Percentiles rank a stretch among this genome's conserved stretches.
phyloP scores from a whole-genome alignment of 1,284 basidiomycete genomes.

The Pyrrhoderma noxium region DNA sequence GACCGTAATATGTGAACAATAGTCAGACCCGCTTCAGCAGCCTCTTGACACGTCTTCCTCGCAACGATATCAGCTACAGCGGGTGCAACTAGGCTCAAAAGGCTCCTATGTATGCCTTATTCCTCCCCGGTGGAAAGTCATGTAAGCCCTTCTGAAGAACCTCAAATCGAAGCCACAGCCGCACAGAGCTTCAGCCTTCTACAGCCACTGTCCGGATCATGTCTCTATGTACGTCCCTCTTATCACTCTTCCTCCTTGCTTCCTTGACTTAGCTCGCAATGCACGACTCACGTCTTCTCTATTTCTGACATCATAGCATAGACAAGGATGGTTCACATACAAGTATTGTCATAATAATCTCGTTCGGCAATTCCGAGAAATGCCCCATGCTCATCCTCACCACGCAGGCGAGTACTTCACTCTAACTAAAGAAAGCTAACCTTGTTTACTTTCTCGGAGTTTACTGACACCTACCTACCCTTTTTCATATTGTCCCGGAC shows the following conservation, averaged over 20 bases:
- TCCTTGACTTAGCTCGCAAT: conserved; percentile 18
- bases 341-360: conserved; percentile 89
- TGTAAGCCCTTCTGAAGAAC: conserved; percentile 39
- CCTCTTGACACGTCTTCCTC: neutral
- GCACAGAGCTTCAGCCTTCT: conserved; percentile 73
- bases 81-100: conserved; percentile 62
- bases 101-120: conserved; percentile 69
- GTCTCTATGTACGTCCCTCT: conserved; percentile 63
- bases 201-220: conserved; percentile 66
- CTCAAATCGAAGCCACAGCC: conserved; percentile 52
- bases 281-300: conserved; percentile 14
- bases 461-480: neutral
- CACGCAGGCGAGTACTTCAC: conserved; percentile 46
- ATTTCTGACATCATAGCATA: conserved; percentile 43
- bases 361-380: conserved; percentile 85
- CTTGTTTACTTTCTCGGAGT: neutral
- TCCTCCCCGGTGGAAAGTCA: conserved; percentile 51
- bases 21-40: conserved; percentile 8
- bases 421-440: conserved; percentile 21
- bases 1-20: conserved; percentile 1
- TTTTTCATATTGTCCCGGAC: too few relatives aligned
- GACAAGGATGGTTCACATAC: conserved; percentile 93
- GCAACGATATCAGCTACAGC: conserved; percentile 39
- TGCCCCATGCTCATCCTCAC: conserved; percentile 53
- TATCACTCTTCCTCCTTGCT: conserved; percentile 7